Evolutionary conservation across 495 filamentous ascomycete species (phyloP), one percentile per base, ranked within the genome.

Genomic region (Hypoxylon trugodes): DNA sequence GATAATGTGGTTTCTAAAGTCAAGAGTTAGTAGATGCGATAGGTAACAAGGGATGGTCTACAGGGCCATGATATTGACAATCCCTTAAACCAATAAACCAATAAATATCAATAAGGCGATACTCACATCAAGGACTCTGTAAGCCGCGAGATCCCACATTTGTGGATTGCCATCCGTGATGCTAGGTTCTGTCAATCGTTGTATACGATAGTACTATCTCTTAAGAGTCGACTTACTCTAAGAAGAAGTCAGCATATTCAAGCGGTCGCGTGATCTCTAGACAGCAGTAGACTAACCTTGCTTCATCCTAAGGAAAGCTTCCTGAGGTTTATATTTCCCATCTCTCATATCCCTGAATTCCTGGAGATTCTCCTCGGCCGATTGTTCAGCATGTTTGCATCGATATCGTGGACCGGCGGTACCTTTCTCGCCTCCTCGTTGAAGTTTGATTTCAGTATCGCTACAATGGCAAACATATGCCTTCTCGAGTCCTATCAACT

Each of bases 301-400:
- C 75, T 96, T 96, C 93, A 98, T 96, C 50, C 95, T 88, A 40
- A 98, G 77, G 63, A 91, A 92, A 2, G 93, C 95, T 68, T 92
- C 90, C 64, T 88, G 85, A 1, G 95, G 90, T 70, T 89, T 87
- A 74, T 97, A 98, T 73, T 91, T 88, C 18, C 95, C 96, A 72
- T 94, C 92, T 16, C 87, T 80, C 95, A 98, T 98, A 19, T 84
- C 91, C 43, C 91, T 82, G 74, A 98, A 97, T 65, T 97, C 88
- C 4, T 76, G 62, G 38, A 98, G 73, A 55, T 92, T 96, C 48
- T 91, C 86, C 51, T 93, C 90, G 19, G 85, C 82, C 0, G 86
- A 77, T 60, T 91, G 87, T 6, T 88, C 81, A 28, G 92, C 87
- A 73, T 98, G 91, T 48, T 79, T 76, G 74, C 94, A 98, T 8